These are phyloP conservation scores for Rhizophagus clarus DNA, from an alignment of 192 early-diverging fungal genomes.

Conservation along the genomic window DNA sequence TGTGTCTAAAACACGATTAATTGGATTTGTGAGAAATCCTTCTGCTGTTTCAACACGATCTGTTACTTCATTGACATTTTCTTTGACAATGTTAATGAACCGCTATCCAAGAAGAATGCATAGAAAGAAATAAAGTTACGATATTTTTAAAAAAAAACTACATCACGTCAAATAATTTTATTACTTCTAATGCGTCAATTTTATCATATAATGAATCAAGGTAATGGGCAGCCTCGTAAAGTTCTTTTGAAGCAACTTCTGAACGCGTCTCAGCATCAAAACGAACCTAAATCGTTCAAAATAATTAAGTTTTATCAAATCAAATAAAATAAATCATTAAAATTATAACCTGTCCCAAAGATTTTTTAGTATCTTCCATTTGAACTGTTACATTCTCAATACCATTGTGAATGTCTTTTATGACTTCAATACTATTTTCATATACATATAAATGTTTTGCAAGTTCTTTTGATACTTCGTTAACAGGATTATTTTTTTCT, in stretches of 20 bases:
- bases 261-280: conserved; percentile 4
- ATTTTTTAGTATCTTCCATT: conserved; percentile 30
- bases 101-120: neutral
- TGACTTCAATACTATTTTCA: neutral
- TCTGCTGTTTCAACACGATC: conserved; percentile 28
- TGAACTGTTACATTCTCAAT: conserved; percentile 8
- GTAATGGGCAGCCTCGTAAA: conserved; percentile 24
- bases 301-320: neutral
- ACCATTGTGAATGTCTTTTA: conserved; percentile 18
- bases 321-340: neutral
- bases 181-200: conserved; percentile 27
- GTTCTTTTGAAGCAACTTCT: conserved; percentile 23
- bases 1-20: conserved; percentile 27
- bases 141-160: neutral
- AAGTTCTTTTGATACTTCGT: conserved; percentile 16
- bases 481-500: neutral
- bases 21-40: conserved; percentile 24
- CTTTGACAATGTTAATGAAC: conserved; percentile 22
- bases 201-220: conserved; percentile 26
- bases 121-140: neutral
- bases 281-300: neutral
- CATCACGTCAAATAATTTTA: neutral
- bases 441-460: conserved; percentile 22
- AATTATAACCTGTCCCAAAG: conserved; percentile 16
- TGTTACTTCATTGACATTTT: conserved; percentile 24